phyloP scores from a whole-genome alignment of 257 asterid genomes.

The Mitragyna speciosa region DNA sequence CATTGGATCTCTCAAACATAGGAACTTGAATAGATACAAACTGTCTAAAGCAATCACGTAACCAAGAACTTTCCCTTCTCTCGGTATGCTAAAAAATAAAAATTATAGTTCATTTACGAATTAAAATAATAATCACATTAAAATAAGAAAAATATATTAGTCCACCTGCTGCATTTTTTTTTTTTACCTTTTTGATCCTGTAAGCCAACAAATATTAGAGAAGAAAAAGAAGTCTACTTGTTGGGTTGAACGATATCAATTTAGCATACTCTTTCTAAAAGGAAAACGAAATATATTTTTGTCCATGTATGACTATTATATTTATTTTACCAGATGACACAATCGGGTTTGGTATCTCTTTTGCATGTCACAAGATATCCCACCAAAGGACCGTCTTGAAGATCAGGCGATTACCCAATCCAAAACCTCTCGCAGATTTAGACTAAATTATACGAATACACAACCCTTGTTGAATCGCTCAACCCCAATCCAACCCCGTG shows the following conservation, averaged over 20 bases:
- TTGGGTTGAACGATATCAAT: not conserved
- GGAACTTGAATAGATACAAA: slow-evolving; percentile 24
- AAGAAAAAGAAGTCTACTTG: not conserved
- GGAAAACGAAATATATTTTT: too few relatives aligned
- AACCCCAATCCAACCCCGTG: too few relatives aligned
- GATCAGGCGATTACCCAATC: too few relatives aligned
- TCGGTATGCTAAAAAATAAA: not conserved
- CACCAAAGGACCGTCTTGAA: too few relatives aligned
- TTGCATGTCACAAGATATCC: too few relatives aligned
- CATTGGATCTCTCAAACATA: slow-evolving; percentile 22
- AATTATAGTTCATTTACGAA: not conserved
- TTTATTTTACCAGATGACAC: too few relatives aligned
- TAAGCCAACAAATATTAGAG: not conserved
- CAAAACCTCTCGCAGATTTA: too few relatives aligned
- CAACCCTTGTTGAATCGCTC: too few relatives aligned
- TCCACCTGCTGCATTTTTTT: not conserved
- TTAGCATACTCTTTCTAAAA: not conserved
- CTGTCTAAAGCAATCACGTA: slow-evolving; percentile 28
- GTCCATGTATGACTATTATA: too few relatives aligned
- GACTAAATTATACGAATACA: too few relatives aligned
- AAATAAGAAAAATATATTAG: too few relatives aligned
- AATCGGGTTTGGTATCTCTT: too few relatives aligned
- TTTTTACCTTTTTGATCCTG: not conserved
- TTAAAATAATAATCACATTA: not conserved
- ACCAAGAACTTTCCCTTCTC: not conserved